Base-by-base conservation (phyloP, 768 basidiomycete species). In the Suillus clintonianus region DNA sequence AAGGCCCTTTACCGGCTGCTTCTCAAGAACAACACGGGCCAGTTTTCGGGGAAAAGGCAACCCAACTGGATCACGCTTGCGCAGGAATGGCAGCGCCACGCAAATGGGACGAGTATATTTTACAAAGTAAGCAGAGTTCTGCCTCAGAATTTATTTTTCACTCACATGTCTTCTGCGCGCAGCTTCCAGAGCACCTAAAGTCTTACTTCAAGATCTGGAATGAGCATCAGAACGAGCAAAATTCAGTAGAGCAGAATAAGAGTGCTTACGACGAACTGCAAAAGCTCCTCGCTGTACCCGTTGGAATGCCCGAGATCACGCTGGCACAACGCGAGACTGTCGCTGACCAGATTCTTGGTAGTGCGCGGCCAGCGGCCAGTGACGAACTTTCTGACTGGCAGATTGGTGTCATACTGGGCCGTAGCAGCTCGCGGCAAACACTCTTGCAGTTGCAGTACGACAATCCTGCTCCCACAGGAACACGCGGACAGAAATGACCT, bases 1-100 rank as follows among this genome's bases (percentile, higher is more conserved):
- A 62, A 62, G 2, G 66, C 32, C 1, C 67, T 76, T 0, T 77
- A 75, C 61, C 47, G 58, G 15, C 43, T 63, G 2, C 48, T 68
- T 11, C 6, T 68, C 14, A 56, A 63, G 17, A 47, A 17, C 5
- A 19, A 17, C 17, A n/a, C 51, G 6, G 36, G 32, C 11, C 45
- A 45, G 45, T 45, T 45, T 45, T 6, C 45, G 17, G n/a, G 45
- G n/a, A 3, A 1, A 7, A 59, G 56, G 14, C 65, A 63, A 27
- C 69, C 64, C 0, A 64, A 70, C 37, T 70, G 68, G 64, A 39
- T 63, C 0, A n/a, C 59, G 1, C 60, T 68, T 15, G 60, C 65
- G 47, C 15, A 24, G 19, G 50, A 61, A 7, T 70, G 69, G 69
- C 19, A 62, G 13, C 27, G 24, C 5, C 42, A 54, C 8, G 50